phyloP scores from a whole-genome alignment of 2,329 filamentous ascomycete genomes.

The Xylaria sp. region DNA sequence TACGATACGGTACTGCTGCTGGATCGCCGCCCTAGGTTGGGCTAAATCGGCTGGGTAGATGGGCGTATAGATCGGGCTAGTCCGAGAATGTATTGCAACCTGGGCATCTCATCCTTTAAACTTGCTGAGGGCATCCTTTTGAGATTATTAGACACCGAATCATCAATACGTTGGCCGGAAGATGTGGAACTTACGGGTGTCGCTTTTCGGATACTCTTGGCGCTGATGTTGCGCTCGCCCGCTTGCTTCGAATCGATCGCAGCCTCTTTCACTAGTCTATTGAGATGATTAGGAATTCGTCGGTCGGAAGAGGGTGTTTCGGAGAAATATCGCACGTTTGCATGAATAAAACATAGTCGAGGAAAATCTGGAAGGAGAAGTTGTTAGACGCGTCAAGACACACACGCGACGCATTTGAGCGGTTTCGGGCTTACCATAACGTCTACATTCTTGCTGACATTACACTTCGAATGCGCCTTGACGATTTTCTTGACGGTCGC shows the following conservation, averaged over 20 bases:
- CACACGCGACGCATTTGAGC: conserved; percentile 37
- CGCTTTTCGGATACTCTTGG: conserved; percentile 80
- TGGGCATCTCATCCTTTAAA: conserved; percentile 69
- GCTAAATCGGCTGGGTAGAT: not conserved
- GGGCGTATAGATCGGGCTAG: not conserved
- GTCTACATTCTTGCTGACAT: conserved; percentile 85
- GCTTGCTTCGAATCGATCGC: conserved; percentile 78
- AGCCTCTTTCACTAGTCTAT: conserved; percentile 81
- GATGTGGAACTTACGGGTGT: conserved; percentile 68
- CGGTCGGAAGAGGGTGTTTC: not conserved
- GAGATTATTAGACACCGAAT: conserved; percentile 1
- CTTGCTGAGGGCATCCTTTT: conserved; percentile 71
- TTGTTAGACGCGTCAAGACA: conserved; percentile 46
- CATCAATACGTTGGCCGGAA: not conserved
- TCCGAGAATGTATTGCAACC: not conserved
- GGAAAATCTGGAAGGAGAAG: conserved; percentile 71
- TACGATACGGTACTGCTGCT: not conserved
- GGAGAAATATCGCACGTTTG: conserved; percentile 59
- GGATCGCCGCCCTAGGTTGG: not conserved
- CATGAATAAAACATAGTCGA: conserved; percentile 88
- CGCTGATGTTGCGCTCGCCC: conserved; percentile 79
- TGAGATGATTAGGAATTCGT: conserved; percentile 21
- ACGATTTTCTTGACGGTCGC: conserved; percentile 88
- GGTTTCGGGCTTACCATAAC: conserved; percentile 70
- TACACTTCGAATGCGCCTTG: conserved; percentile 86